Conservation (phyloP, 1,139 yeast species). For the Dujonia santamariae region DNA sequence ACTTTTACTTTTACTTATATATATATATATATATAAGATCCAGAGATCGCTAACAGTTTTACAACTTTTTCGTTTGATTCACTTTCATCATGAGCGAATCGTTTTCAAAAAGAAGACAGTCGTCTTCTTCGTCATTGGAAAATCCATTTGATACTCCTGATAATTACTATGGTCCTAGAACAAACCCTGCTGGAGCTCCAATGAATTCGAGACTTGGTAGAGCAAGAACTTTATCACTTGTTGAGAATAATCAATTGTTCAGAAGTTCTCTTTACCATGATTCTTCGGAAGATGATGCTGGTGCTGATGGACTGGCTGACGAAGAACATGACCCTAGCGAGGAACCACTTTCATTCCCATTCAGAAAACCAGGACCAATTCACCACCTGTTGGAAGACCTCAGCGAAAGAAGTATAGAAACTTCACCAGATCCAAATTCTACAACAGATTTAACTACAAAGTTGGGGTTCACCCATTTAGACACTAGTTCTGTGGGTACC, state of each 20-base stretch:
- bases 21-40: too few species aligned
- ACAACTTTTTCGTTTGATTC: too few species aligned
- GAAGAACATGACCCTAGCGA: conserved; percentile 7
- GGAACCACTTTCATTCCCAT: conserved; percentile 2
- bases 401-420: conserved; percentile 6
- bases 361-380: not conserved
- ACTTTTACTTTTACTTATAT: too few species aligned
- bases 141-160: conserved; percentile 68
- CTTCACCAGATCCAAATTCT: conserved; percentile 6
- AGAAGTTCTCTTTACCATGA: conserved; percentile 5
- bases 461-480: not conserved
- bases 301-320: conserved; percentile 1
- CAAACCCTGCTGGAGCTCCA: conserved; percentile 48
- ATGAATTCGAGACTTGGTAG: conserved; percentile 37
- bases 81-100: not conserved
- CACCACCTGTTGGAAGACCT: conserved; percentile 1
- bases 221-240: conserved; percentile 51
- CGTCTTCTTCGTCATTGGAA: conserved; percentile 2
- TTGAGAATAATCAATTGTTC: conserved; percentile 21
- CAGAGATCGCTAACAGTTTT: too few species aligned
- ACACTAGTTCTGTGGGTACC: not conserved
- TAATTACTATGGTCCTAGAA: conserved; percentile 64
- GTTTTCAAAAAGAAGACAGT: conserved; percentile 3
- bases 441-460: not conserved
- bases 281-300: conserved; percentile 3